phyloP scores from a whole-genome alignment of 345 rosid species.

The Salix exigua region DNA sequence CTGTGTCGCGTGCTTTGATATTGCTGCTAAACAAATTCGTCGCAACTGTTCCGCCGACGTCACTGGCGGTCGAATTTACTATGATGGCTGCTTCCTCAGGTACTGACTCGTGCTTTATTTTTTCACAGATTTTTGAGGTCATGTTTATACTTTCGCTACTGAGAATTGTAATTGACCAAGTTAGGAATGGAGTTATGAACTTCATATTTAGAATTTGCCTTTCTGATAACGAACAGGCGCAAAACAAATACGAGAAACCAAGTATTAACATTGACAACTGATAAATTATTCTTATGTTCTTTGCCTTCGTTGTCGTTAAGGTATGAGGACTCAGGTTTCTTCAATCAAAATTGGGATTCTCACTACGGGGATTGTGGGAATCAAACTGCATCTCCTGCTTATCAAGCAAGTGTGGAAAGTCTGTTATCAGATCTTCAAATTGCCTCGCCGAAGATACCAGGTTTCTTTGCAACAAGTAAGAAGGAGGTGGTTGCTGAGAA shows the following conservation, averaged over 20 bases:
- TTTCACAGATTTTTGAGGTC: not conserved
- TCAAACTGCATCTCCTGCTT: constrained; percentile 2
- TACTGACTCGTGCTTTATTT: not conserved
- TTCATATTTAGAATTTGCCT: no score
- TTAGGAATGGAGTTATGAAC: no score
- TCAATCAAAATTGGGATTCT: constrained; percentile 29
- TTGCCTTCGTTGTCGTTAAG: constrained; percentile 5
- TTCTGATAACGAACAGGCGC: no score
- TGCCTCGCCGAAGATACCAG: constrained; percentile 37
- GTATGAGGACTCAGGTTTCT: constrained; percentile 42
- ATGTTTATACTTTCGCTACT: no score
- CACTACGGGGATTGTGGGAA: constrained; percentile 26
- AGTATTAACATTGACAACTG: no score
- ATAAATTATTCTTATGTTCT: not conserved
- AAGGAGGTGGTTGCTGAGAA: constrained; percentile 8
- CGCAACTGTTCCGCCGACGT: constrained; percentile 31
- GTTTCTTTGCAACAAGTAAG: constrained; percentile 33
- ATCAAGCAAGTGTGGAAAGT: constrained; percentile 5
- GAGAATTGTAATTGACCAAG: no score
- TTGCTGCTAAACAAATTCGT: constrained; percentile 16
- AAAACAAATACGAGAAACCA: no score
- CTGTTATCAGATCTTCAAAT: constrained; percentile 25
- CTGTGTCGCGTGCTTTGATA: constrained; percentile 29
- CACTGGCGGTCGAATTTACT: constrained; percentile 34
- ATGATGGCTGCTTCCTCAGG: constrained; percentile 43